A percentile compares a stretch with the other conserved stretches of the same genome.
These are phyloP conservation scores for Alternaria viburni DNA, from an alignment of 2,329 filamentous ascomycete genomes.

Conservation along the genomic window DNA sequence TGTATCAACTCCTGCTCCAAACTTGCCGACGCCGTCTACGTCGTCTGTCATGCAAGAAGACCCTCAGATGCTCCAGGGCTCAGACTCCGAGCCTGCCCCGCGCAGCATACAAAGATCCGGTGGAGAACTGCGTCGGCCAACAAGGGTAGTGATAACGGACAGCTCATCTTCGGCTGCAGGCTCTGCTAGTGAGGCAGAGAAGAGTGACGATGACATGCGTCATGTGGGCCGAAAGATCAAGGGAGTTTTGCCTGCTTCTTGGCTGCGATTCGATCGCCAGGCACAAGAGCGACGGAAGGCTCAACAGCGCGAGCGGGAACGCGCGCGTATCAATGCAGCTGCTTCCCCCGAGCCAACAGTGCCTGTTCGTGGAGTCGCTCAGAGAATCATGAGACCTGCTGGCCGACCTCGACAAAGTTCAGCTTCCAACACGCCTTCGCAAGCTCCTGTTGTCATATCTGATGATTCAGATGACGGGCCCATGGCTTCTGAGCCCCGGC, in stretches of 20 bases:
- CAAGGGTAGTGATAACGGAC: conserved; percentile 27
- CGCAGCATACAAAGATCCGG: conserved; percentile 19
- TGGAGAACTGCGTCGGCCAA: conserved; percentile 15
- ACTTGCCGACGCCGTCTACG: conserved; percentile 40
- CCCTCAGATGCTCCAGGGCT: conserved; percentile 13
- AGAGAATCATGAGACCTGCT: conserved; percentile 27
- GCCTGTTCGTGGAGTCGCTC: conserved; percentile 44
- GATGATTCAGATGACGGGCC: conserved; percentile 43
- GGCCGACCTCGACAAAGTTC: neutral
- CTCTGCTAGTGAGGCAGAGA: conserved; percentile 37
- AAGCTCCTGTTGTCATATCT: conserved; percentile 37
- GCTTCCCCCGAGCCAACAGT: conserved; percentile 31
- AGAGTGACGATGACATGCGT: conserved; percentile 40
- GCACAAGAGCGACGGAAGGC: conserved; percentile 35
- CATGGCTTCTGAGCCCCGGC: conserved; percentile 3
- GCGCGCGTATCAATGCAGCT: conserved; percentile 9
- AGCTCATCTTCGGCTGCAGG: conserved; percentile 26
- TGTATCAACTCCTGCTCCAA: conserved; percentile 14
- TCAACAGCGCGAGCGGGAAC: conserved; percentile 23
- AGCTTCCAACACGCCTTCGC: conserved; percentile 12
- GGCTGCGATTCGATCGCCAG: conserved; percentile 56
- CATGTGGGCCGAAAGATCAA: conserved; percentile 52
- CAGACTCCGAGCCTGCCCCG: conserved; percentile 30
- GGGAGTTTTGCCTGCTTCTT: conserved; percentile 58
- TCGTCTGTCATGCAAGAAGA: conserved; percentile 38